These are phyloP conservation scores for Thelephora terrestris DNA, from an alignment of 1,284 basidiomycete species.

Conservation along the genomic window DNA sequence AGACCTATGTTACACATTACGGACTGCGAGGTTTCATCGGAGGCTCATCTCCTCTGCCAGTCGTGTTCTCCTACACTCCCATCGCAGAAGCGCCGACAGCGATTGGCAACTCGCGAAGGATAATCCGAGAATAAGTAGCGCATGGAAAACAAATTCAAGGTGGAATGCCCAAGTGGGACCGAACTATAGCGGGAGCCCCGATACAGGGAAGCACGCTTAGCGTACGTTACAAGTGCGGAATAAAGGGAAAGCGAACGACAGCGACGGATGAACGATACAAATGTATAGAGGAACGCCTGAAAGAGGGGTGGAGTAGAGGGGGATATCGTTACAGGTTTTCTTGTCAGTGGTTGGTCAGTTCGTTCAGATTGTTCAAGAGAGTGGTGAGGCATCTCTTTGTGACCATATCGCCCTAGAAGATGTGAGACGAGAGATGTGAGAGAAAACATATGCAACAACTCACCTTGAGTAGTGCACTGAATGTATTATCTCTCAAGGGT, in stretches of 20 bases:
- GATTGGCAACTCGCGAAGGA: no score
- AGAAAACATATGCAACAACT: constrained; percentile 7
- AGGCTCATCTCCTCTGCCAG: no score
- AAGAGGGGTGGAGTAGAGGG: not conserved
- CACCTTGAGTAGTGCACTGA: constrained; percentile 82
- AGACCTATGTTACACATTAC: no score
- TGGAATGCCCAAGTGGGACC: not conserved
- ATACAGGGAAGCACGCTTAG: not conserved
- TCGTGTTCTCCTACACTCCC: no score
- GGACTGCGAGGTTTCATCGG: no score
- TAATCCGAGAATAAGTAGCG: no score
- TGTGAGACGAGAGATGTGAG: constrained; percentile 1
- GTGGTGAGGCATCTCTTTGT: constrained; percentile 95
- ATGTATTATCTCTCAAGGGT: constrained; percentile 91
- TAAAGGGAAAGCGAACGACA: not conserved
- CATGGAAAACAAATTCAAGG: not conserved
- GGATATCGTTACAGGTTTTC: constrained; percentile 8
- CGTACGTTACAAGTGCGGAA: constrained; percentile 5
- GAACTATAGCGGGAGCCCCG: not conserved
- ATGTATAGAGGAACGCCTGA: not conserved
- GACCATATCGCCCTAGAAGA: constrained; percentile 79
- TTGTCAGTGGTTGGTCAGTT: constrained; percentile 23
- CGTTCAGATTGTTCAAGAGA: constrained; percentile 85
- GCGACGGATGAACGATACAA: not conserved
- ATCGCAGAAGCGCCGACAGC: no score